phyloP scores from a whole-genome alignment of 495 filamentous ascomycete genomes.

The Recurvomyces mirabilis region DNA sequence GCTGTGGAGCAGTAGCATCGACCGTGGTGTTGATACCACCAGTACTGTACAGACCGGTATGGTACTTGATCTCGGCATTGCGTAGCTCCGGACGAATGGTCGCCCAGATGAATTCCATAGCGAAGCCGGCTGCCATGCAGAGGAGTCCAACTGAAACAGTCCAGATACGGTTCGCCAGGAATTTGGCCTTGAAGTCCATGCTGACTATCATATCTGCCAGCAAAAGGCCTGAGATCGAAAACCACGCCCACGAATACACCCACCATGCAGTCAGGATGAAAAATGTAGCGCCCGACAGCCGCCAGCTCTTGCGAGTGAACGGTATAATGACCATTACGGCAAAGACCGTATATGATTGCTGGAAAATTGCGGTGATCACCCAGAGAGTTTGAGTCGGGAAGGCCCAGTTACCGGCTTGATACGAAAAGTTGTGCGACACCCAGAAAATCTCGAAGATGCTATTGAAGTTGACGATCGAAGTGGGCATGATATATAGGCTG shows the following conservation, averaged over 20 bases:
- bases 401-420: conserved; percentile 26
- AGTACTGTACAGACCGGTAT: conserved; percentile 29
- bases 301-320: conserved; percentile 28
- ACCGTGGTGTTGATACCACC: conserved; percentile 20
- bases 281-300: conserved; percentile 23
- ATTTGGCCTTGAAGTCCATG: conserved; percentile 28
- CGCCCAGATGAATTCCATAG: conserved; percentile 31
- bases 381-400: conserved; percentile 31
- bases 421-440: conserved; percentile 20
- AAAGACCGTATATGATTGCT: conserved; percentile 32
- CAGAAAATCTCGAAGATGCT: conserved; percentile 33
- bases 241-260: conserved; percentile 34
- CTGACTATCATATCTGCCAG: conserved; percentile 29
- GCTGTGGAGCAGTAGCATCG: conserved; percentile 22
- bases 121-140: conserved; percentile 22
- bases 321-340: conserved; percentile 32
- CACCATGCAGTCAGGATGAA: conserved; percentile 34
- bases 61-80: conserved; percentile 25
- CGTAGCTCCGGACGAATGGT: conserved; percentile 24
- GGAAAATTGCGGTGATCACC: conserved; percentile 29
- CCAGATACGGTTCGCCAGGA: neutral
- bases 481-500: conserved; percentile 22
- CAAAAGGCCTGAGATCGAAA: conserved; percentile 27
- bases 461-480: conserved; percentile 30
- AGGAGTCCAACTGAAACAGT: conserved; percentile 3